Evolutionary conservation across 352 stramenopile species (phyloP).

Genomic region (Peronospora belbahrii): DNA sequence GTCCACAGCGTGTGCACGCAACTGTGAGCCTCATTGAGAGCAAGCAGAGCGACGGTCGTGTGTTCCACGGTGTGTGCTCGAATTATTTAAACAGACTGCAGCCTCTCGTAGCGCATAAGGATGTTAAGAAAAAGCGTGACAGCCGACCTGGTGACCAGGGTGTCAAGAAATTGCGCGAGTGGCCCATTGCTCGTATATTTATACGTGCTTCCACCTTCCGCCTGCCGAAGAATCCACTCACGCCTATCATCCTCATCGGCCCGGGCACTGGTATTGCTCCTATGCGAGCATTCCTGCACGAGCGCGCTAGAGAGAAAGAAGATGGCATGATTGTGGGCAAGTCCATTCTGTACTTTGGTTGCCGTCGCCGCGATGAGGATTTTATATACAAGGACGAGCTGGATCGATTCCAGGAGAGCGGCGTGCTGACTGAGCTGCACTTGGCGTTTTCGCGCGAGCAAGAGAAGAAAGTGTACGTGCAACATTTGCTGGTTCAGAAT

Average conservation of each 20-base stretch:
- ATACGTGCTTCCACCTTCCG: conserved; percentile 93
- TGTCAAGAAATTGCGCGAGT: conserved; percentile 51
- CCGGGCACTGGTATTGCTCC: conserved; percentile 95
- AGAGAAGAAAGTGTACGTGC: conserved; percentile 95
- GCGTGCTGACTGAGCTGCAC: conserved; percentile 87
- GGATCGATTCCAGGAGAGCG: conserved; percentile 66
- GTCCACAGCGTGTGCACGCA: conserved; percentile 89
- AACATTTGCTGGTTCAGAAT: conserved; percentile 89
- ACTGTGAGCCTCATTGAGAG: conserved; percentile 91
- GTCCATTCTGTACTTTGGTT: conserved; percentile 93
- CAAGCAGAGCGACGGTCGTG: conserved; percentile 57
- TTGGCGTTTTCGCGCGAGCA: conserved; percentile 94
- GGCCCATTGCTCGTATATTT: conserved; percentile 84
- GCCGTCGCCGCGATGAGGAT: conserved; percentile 74
- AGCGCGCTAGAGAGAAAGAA: conserved; percentile 77
- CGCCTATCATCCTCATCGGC: conserved; percentile 92
- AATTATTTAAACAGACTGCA: conserved; percentile 81
- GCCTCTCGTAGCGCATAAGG: conserved; percentile 26
- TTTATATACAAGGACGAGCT: conserved; percentile 92
- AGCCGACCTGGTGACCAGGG: conserved; percentile 68
- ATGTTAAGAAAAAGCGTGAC: conserved; percentile 65
- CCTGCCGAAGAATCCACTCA: conserved; percentile 78
- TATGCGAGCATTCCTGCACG: conserved; percentile 95
- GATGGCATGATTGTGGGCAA: conserved; percentile 55
- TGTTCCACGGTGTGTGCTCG: conserved; percentile 93